Conservation (phyloP, 164 flowering plant genomes). For the Vitis labrusca region DNA sequence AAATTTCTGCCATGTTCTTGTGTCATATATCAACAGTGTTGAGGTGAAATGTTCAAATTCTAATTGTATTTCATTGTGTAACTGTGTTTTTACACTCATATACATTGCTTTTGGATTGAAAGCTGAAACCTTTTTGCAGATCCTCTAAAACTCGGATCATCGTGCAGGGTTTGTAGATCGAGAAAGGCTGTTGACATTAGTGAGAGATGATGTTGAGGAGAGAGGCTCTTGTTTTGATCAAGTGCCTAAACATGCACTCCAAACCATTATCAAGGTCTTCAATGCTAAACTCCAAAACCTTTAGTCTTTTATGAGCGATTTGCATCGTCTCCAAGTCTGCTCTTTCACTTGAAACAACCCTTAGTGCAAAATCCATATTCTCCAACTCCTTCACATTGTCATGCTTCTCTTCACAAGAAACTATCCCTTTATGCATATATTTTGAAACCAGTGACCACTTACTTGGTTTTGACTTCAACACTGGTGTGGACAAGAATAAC, state of each 20-base stretch:
- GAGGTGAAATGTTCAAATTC: too few relatives aligned
- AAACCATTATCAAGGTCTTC: slow-evolving; percentile 35
- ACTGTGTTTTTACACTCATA: too few relatives aligned
- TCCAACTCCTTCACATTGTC: slow-evolving; percentile 21
- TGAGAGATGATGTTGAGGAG: slow-evolving; percentile 40
- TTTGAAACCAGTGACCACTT: slow-evolving; percentile 35
- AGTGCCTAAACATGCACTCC: slow-evolving; percentile 32
- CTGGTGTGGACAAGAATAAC: slow-evolving; percentile 25
- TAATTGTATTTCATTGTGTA: too few relatives aligned
- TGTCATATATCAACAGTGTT: too few relatives aligned
- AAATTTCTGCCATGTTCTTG: too few relatives aligned
- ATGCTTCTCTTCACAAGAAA: slow-evolving; percentile 13
- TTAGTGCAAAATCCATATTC: slow-evolving; percentile 14
- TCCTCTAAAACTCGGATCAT: slow-evolving; percentile 19
- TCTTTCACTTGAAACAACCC: not conserved
- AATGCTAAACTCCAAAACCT: slow-evolving; percentile 27
- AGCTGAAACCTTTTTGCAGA: slow-evolving; percentile 1
- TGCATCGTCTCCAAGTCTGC: slow-evolving; percentile 11
- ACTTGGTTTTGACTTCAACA: slow-evolving; percentile 16
- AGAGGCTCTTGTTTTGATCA: slow-evolving; percentile 42
- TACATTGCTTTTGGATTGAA: not conserved
- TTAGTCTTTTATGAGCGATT: slow-evolving; percentile 12
- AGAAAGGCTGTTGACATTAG: not conserved
- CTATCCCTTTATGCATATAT: slow-evolving; percentile 16
- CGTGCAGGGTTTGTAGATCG: slow-evolving; percentile 1